A percentile compares a stretch with the other conserved stretches of the same genome.
phyloP scores from a whole-genome alignment of 495 filamentous ascomycete species.

The Rusavskia elegans region DNA sequence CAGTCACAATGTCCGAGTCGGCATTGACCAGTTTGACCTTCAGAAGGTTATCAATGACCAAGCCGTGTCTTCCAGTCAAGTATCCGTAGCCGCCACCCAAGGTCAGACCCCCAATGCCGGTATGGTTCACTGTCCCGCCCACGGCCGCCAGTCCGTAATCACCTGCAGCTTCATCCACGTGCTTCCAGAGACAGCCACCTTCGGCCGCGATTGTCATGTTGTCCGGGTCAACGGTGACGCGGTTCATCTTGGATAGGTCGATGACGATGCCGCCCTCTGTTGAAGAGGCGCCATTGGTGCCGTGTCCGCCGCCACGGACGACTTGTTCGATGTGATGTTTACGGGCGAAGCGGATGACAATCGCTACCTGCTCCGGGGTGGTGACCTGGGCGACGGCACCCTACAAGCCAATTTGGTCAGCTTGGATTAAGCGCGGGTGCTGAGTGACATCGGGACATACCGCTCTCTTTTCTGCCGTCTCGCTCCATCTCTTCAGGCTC shows the following conservation, averaged over 20 bases:
- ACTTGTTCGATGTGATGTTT: conserved; percentile 27
- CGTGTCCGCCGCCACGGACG: conserved; percentile 38
- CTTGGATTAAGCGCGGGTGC: not conserved
- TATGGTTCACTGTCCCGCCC: conserved; percentile 44
- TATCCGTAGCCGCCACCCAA: conserved; percentile 42
- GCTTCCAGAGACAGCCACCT: conserved; percentile 38
- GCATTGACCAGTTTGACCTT: conserved; percentile 33
- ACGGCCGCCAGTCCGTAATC: conserved; percentile 36
- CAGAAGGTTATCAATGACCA: conserved; percentile 33
- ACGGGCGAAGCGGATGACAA: not conserved
- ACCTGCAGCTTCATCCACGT: conserved; percentile 36
- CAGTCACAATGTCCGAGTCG: conserved; percentile 27
- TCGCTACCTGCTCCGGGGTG: conserved; percentile 1
- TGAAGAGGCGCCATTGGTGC: conserved; percentile 31
- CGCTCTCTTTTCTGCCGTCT: not conserved
- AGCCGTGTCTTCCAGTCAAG: conserved; percentile 22
- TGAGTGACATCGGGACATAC: not conserved
- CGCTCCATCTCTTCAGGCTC: too few relatives aligned
- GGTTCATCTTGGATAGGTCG: conserved; percentile 34
- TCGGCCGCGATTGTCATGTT: conserved; percentile 30
- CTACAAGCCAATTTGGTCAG: too few relatives aligned
- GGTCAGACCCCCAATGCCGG: conserved; percentile 41
- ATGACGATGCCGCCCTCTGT: conserved; percentile 36
- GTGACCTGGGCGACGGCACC: too few relatives aligned
- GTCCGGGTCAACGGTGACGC: conserved; percentile 27